Percentiles rank a stretch among this genome's conserved stretches.
Evolutionary conservation across 2,329 filamentous ascomycete genomes (phyloP).

Genomic region (Diaporthe humulicola): DNA sequence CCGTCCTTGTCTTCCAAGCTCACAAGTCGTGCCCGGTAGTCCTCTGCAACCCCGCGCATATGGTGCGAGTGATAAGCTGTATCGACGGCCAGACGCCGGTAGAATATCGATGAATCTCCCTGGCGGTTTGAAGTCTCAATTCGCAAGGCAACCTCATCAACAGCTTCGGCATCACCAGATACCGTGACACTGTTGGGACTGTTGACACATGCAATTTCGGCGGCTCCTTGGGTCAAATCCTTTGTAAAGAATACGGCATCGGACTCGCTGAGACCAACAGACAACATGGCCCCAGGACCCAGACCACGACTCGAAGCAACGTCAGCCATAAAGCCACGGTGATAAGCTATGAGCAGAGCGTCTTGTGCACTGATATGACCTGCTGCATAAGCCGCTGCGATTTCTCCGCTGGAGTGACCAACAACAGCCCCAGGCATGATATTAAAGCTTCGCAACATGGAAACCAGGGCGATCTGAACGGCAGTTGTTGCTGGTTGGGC

Average conservation of each 20-base stretch:
- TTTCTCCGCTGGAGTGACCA: constrained; percentile 57
- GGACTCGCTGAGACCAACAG: constrained; percentile 34
- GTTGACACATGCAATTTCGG: constrained; percentile 62
- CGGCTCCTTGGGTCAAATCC: constrained; percentile 41
- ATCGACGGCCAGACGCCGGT: constrained; percentile 14
- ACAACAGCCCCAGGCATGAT: constrained; percentile 50
- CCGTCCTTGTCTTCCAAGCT: constrained; percentile 34
- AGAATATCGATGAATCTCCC: constrained; percentile 34
- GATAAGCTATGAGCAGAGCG: neutral
- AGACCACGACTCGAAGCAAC: neutral
- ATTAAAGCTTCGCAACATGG: constrained; percentile 49
- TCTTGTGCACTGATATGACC: constrained; percentile 36
- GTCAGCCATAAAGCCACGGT: constrained; percentile 17
- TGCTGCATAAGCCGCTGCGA: constrained; percentile 55
- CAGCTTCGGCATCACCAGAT: constrained; percentile 55
- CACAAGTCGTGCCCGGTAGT: constrained; percentile 4
- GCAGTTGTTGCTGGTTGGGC: constrained; percentile 62
- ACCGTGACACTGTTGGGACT: constrained; percentile 64
- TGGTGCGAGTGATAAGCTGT: constrained; percentile 40
- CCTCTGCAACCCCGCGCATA: constrained; percentile 17
- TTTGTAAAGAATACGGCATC: constrained; percentile 25
- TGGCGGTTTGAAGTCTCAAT: constrained; percentile 40
- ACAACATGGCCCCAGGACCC: constrained; percentile 39
- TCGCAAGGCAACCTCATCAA: neutral
- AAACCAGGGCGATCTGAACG: constrained; percentile 59